Conservation (phyloP, 2,329 filamentous ascomycete genomes). For the Hansfordia pulvinata region DNA sequence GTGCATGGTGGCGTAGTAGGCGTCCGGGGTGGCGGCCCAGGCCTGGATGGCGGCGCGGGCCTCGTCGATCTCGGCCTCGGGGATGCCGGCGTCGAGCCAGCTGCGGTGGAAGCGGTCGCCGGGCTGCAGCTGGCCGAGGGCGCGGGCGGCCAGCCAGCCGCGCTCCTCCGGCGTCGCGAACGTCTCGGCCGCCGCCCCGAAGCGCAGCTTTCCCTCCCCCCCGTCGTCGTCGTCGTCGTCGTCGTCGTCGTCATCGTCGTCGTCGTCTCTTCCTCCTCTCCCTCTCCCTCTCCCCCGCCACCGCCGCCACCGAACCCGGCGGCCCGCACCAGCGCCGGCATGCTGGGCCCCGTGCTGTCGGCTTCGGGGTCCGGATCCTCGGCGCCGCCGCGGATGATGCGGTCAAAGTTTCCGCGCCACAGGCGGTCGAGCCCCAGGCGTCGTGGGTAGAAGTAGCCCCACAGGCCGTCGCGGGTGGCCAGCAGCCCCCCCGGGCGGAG, state of each 20-base stretch:
- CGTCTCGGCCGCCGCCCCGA: slow-evolving; percentile 16
- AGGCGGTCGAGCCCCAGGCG: slow-evolving; percentile 14
- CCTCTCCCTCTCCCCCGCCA: no score
- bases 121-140: slow-evolving; percentile 11
- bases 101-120: slow-evolving; percentile 18
- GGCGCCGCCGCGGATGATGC: slow-evolving; percentile 8
- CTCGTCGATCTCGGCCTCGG: slow-evolving; percentile 19
- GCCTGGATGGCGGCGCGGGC: slow-evolving; percentile 12
- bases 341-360: slow-evolving; percentile 6
- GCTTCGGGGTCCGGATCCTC: slow-evolving; percentile 7
- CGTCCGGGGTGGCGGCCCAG: slow-evolving; percentile 22
- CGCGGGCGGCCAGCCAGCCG: slow-evolving; percentile 13
- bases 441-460: slow-evolving; percentile 18
- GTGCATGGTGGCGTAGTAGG: slow-evolving; percentile 21
- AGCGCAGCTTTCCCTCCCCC: no score
- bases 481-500: slow-evolving; percentile 26
- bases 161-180: slow-evolving; percentile 13
- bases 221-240: slow-evolving; percentile 15
- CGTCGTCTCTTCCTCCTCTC: no score
- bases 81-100: slow-evolving; percentile 21
- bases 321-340: slow-evolving; percentile 17
- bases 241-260: no score
- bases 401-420: slow-evolving; percentile 13
- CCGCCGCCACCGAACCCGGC: no score
- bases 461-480: slow-evolving; percentile 16